Evolutionary conservation across 805 yeast species (phyloP).

Genomic region (Dipodascus geniculatus): DNA sequence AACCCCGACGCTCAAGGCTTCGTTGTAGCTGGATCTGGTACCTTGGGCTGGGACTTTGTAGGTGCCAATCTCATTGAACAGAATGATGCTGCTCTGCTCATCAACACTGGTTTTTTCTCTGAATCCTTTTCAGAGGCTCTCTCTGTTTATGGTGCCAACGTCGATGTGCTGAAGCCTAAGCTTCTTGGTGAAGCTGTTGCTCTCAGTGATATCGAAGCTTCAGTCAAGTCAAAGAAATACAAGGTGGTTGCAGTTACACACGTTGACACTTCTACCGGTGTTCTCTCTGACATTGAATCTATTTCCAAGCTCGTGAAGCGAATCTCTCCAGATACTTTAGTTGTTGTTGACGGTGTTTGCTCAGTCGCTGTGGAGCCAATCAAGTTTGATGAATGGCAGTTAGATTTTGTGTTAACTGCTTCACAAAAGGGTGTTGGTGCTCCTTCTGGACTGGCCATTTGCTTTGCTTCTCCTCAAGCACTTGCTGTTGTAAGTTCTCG

Average conservation of each 20-base stretch:
- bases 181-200: constrained; percentile 61
- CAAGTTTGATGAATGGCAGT: constrained; percentile 78
- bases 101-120: constrained; percentile 83
- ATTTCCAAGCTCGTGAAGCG: constrained; percentile 50
- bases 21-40: constrained; percentile 82
- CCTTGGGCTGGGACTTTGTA: constrained; percentile 88
- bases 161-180: constrained; percentile 59
- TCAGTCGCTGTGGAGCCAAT: constrained; percentile 83
- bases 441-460: constrained; percentile 82
- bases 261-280: constrained; percentile 94
- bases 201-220: constrained; percentile 40
- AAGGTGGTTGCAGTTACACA: constrained; percentile 76
- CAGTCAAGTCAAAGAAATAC: constrained; percentile 43
- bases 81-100: constrained; percentile 66
- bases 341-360: constrained; percentile 91
- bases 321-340: constrained; percentile 66
- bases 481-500: constrained; percentile 46
- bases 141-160: constrained; percentile 59
- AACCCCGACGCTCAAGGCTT: constrained; percentile 63
- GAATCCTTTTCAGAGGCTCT: constrained; percentile 73
- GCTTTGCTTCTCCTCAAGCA: constrained; percentile 67
- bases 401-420: constrained; percentile 82
- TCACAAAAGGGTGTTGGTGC: constrained; percentile 94
- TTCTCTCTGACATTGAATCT: constrained; percentile 58
- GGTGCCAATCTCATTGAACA: constrained; percentile 59